Conservation (phyloP, 208 protist species). For the Phytomonas sp. region DNA sequence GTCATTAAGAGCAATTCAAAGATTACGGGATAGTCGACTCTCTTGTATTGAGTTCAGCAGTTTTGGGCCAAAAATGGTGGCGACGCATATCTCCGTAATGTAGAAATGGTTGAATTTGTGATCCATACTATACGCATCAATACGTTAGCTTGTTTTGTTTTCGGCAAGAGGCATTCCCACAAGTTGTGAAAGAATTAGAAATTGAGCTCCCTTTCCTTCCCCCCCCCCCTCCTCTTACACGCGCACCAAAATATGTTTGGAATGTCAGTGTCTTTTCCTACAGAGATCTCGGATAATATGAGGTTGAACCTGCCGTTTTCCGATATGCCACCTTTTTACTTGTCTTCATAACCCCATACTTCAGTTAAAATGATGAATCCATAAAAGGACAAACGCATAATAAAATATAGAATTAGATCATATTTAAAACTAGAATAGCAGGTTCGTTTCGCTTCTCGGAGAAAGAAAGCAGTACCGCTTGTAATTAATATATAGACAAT, state of each 20-base stretch:
- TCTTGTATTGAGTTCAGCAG: not conserved
- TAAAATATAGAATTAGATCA: not conserved
- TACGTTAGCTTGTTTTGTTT: not conserved
- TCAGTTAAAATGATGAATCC: not conserved
- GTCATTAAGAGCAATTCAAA: not conserved
- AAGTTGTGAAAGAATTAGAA: not conserved
- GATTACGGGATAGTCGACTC: not conserved
- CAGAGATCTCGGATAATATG: not conserved
- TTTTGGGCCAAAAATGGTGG: not conserved
- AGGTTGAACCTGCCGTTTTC: not conserved
- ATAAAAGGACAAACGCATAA: not conserved
- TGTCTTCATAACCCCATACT: not conserved
- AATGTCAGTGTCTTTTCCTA: not conserved
- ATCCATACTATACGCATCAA: not conserved
- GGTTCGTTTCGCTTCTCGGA: not conserved
- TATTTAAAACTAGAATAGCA: constrained; percentile 4
- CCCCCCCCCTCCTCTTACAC: no score
- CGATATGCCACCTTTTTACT: not conserved
- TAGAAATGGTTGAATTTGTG: not conserved
- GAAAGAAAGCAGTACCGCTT: not conserved
- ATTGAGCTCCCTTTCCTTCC: not conserved
- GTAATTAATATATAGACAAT: not conserved
- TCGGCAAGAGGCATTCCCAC: not conserved
- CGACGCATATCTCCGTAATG: not conserved
- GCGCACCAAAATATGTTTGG: not conserved